Conservation (phyloP, 2,329 filamentous ascomycete genomes). For the Calonectria hongkongensis region DNA sequence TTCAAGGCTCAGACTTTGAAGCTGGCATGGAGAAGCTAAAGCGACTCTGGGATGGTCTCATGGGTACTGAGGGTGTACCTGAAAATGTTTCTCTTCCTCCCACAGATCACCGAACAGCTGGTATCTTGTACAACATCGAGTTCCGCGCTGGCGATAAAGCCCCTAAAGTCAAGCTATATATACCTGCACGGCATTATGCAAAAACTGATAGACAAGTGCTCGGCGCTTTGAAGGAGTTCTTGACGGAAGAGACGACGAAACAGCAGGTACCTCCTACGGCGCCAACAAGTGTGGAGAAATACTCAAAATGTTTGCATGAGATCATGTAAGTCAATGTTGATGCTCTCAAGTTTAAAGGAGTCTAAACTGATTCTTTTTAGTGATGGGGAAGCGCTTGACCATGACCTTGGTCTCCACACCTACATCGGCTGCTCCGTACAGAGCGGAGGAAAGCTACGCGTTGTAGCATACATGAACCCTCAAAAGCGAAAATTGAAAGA, state of each 20-base stretch:
- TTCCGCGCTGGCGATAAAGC: neutral
- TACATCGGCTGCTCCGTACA: slow-evolving; percentile 18
- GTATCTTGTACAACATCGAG: neutral
- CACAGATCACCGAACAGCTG: neutral
- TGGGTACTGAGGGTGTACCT: neutral
- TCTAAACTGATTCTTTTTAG: neutral
- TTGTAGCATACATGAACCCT: slow-evolving; percentile 14
- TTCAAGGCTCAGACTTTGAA: neutral
- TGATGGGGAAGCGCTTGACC: neutral
- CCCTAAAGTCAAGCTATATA: neutral
- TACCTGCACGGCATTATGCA: slow-evolving; percentile 1
- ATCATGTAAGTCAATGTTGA: neutral
- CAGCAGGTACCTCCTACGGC: neutral
- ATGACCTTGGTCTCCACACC: neutral
- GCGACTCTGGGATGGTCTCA: neutral
- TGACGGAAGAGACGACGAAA: neutral
- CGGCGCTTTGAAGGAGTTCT: neutral
- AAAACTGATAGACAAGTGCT: neutral
- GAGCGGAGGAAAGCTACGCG: neutral
- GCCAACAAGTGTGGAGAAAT: neutral
- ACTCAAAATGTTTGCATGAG: neutral
- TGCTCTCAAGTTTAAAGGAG: no score
- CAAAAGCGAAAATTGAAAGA: slow-evolving; percentile 3
- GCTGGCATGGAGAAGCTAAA: neutral
- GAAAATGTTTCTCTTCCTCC: neutral